Evolutionary conservation across 768 basidiomycete genomes (phyloP).

Genomic region (Leccinum broughii): DNA sequence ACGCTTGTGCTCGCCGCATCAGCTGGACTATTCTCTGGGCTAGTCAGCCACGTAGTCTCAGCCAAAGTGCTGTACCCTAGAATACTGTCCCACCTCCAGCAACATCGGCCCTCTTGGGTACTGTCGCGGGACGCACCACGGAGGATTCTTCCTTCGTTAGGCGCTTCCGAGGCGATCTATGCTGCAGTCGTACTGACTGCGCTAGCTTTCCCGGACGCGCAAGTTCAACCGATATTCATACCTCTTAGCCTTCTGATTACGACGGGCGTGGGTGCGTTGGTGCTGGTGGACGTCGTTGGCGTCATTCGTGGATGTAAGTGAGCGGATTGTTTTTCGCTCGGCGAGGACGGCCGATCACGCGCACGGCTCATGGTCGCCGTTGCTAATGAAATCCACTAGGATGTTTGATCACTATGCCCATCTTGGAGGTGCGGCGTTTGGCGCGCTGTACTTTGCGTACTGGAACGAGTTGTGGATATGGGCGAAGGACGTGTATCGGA

Average conservation of each 20-base stretch:
- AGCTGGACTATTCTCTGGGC: slow-evolving; percentile 81
- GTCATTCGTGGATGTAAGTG: slow-evolving; percentile 83
- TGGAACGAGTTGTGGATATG: slow-evolving; percentile 56
- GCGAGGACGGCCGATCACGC: background rate
- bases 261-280: slow-evolving; percentile 67
- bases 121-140: slow-evolving; percentile 35
- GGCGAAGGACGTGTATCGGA: slow-evolving; percentile 21
- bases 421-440: slow-evolving; percentile 84
- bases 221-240: slow-evolving; percentile 75
- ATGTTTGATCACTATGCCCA: slow-evolving; percentile 58
- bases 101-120: slow-evolving; percentile 45
- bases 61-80: slow-evolving; percentile 75
- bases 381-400: slow-evolving; percentile 9
- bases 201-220: slow-evolving; percentile 76
- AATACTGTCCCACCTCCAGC: slow-evolving; percentile 57
- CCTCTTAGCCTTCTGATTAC: slow-evolving; percentile 81
- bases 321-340: slow-evolving; percentile 26
- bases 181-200: slow-evolving; percentile 74
- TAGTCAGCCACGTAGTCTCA: slow-evolving; percentile 72
- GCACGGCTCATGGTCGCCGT: background rate
- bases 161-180: slow-evolving; percentile 87
- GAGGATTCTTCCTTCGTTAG: slow-evolving; percentile 65
- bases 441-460: slow-evolving; percentile 67
- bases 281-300: slow-evolving; percentile 75
- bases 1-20: slow-evolving; percentile 4